Base-by-base conservation (phyloP, 129 eudicot genomes). In the Dittrichia graveolens region DNA sequence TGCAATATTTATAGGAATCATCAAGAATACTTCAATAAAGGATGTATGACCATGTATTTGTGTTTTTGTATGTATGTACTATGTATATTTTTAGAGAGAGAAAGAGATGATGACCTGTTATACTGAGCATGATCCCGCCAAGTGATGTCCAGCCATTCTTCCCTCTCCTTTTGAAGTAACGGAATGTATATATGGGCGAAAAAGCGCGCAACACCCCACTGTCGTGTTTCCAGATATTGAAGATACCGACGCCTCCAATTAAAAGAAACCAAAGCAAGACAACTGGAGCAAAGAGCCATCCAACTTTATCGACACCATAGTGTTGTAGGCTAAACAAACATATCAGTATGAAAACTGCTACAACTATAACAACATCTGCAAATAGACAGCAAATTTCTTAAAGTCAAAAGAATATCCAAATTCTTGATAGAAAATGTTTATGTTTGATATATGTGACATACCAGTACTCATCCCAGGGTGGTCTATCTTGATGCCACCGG, bases 401-500 rank as follows among this genome's bases (percentile, higher is more conserved):
- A 48, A 13, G 9, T 34, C 15, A 38, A 40, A 42, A 61, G 0
- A 56, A 52, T 34, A 65, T 9, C 5, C 10, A 38, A 13, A 76
- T 13, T 40, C 43, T 31, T 75, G 48, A 74, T 7, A n/a, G 9
- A 75, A 18, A 53, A 68, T 43, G 10, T 58, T 8, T 43, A 58
- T 40, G 49, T 61, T 24, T 11, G 6, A 15, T 34, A 75, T 75
- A 44, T 39, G 61, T 74, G 6, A 34, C 73, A 11, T 90, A 93
- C 98, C 96, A 16, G 54, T 89, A 68, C 95, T 90, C 95, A 93
- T 87, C 72, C 76, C 71, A 8, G 98, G 98, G 72, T 87, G 90
- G 85, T 87, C 92, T 74, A 93, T 85, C 83, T 84, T 89, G 83
- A 93, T 93, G 76, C 98, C 98, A n/a, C 98, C 98, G 38, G 98